A percentile compares a stretch with the other conserved stretches of the same genome.
These are phyloP conservation scores for Camellia lanceoleosa DNA, from an alignment of 148 eudicot species.

Conservation along the genomic window DNA sequence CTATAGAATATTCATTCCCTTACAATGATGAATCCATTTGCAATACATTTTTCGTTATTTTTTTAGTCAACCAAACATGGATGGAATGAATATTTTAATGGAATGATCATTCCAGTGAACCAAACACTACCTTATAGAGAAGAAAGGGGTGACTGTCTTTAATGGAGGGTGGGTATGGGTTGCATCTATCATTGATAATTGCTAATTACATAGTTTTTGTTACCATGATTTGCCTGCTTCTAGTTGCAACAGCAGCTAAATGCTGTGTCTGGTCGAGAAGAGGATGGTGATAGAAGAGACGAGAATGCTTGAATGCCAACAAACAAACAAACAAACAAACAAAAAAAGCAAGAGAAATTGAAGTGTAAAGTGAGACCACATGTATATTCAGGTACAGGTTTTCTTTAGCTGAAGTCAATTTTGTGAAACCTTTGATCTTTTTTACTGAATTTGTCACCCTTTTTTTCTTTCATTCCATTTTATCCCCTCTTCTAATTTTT, in stretches of 20 bases:
- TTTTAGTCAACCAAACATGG: too few relatives aligned
- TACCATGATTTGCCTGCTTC: constrained; percentile 13
- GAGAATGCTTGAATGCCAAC: constrained; percentile 36
- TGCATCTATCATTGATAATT: constrained; percentile 8
- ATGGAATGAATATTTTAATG: too few relatives aligned
- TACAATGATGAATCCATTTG: too few relatives aligned
- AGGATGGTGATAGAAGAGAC: constrained; percentile 46
- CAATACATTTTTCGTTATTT: too few relatives aligned
- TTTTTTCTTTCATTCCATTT: neutral
- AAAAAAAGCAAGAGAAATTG: too few relatives aligned
- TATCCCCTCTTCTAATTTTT: neutral
- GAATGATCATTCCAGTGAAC: too few relatives aligned
- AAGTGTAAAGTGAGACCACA: constrained; percentile 31
- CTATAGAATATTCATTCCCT: too few relatives aligned
- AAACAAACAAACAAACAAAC: constrained; percentile 5
- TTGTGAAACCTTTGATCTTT: neutral
- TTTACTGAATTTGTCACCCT: neutral
- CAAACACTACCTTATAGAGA: too few relatives aligned
- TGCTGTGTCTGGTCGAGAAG: constrained; percentile 48
- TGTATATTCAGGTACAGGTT: constrained; percentile 57
- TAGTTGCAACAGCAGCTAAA: constrained; percentile 71
- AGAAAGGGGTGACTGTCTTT: too few relatives aligned
- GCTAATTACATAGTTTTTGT: neutral
- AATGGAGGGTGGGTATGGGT: neutral
- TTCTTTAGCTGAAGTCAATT: neutral